Conservation (phyloP, 306 rosid genomes). For the Casuarina glauca region DNA sequence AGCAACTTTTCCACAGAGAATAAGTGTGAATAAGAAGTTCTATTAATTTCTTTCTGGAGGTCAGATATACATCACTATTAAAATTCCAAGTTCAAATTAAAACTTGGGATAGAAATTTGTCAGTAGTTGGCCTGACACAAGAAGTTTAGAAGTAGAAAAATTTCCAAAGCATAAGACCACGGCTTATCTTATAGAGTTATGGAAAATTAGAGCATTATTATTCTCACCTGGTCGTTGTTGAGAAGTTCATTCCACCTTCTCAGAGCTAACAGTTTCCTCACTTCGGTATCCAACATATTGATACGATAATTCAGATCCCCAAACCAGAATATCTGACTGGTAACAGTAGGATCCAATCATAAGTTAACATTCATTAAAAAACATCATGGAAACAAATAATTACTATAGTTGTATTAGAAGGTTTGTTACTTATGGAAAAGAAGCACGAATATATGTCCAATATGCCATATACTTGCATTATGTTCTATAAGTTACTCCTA, state of each 20-base stretch:
- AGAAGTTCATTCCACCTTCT: constrained; percentile 77
- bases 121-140: background rate
- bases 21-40: too few relatives aligned
- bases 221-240: constrained; percentile 79
- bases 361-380: constrained; percentile 13
- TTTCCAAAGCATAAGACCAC: background rate
- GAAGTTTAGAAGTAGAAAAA: background rate
- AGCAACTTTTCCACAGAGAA: too few relatives aligned
- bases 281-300: constrained; percentile 60
- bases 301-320: constrained; percentile 96
- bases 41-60: too few relatives aligned
- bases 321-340: constrained; percentile 94
- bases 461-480: background rate
- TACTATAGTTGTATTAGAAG: background rate
- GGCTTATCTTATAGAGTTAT: background rate
- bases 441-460: background rate
- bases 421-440: background rate
- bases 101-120: background rate
- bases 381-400: constrained; percentile 14
- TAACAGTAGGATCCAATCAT: constrained; percentile 30
- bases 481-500: background rate
- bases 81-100: too few relatives aligned
- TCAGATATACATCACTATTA: too few relatives aligned
- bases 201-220: constrained; percentile 6
- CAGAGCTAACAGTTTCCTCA: constrained; percentile 59